Base-by-base conservation (phyloP, 345 rosid genomes). In the Erodium maritimum region DNA sequence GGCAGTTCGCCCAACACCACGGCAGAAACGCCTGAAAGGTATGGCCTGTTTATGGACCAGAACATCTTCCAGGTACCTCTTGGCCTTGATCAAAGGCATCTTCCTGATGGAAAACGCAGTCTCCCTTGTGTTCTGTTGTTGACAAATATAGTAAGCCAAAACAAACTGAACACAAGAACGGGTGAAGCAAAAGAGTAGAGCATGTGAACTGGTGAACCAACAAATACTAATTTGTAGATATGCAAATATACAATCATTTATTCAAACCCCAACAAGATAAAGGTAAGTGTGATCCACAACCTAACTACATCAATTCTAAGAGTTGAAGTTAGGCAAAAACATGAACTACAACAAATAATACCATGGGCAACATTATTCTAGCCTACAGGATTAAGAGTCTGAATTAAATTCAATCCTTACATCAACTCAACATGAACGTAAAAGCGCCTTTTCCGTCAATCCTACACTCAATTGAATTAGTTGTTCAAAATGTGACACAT, bases 1-100 rank as follows among this genome's bases (percentile, higher is more conserved):
- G 54, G 99, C 99, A 75, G 99, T 94, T n/a, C 97, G 79, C n/a
- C 97, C 99, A 5, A 94, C 96, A 50, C 97, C 99, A 64, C 97
- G 33, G 19, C 97, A 94, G 73, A 82, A 94, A 8, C 96, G 91
- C 7, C 91, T 71, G 85, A 94, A 94, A n/a, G 99, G 99, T n/a
- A 94, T 87, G 12, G 99, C 99, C 71, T 94, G 99, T 70, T 94
- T 94, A 75, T 94, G 99, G 19, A 75, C 95, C 64, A 87, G 70
- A 61, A 94, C 99, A 90, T 90, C 97, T 56, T 94, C 99, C 70
- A 94, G 64, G 60, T 94, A 94, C 58, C 96, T 85, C 84, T 94
- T 94, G 0, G 97, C 97, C 95, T 87, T 87, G 51, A 52, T 66
- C 81, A 94, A 75, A 65, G 96, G 83, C 64, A 90, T 60, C 83